Evolutionary conservation across 768 basidiomycete genomes (phyloP), one percentile per base, ranked within the genome.

Genomic region (Naganishia vaughanmartiniae): DNA sequence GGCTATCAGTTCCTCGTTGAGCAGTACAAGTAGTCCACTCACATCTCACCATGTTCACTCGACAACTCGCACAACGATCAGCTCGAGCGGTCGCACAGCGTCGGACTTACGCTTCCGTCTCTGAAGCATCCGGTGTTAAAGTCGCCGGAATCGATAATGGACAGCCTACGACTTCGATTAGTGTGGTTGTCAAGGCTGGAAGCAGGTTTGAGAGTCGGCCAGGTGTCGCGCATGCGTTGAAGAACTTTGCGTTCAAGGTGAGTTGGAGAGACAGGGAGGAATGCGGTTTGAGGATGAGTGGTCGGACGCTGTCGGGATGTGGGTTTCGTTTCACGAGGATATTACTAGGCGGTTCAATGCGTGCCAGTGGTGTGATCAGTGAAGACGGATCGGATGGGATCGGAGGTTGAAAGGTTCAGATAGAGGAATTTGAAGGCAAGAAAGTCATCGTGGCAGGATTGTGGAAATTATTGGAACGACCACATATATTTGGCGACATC

Each of bases 181-280:
- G 93, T 60, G 85, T 97, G 77, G 86, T 95, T 73, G 87, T 96
- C 82, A 95, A 93, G 82, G 95, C 92, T 68, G 95, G 95, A 67
- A 88, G 88, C 78, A 85, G 96, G 77, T 93, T 88, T 81, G 90
- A 99, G 85, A 83, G 87, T 73, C 89, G 89, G 79, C 87, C 92
- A 53, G 95, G 95, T 76, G 87, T 93, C 70, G 93, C 95, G 2
- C 91, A 95, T 84, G 89, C 88, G 72, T 86, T 97, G 82, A 96
- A 96, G 87, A 94, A 93, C 87, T 97, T 93, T 86, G 90, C 93
- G 71, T 98, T 95, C 89, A 97, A 96, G 90, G 95, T 97, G 74
- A 57, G 88, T 78, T 33, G 54, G 55, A 21, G 7, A 26, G 31
- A 19, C n/a, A 4, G 57, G n/a, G 39, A 36, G 28, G 53, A 28